Conservation (phyloP, 2,329 filamentous ascomycete species). For the Bipolaris oryzae region DNA sequence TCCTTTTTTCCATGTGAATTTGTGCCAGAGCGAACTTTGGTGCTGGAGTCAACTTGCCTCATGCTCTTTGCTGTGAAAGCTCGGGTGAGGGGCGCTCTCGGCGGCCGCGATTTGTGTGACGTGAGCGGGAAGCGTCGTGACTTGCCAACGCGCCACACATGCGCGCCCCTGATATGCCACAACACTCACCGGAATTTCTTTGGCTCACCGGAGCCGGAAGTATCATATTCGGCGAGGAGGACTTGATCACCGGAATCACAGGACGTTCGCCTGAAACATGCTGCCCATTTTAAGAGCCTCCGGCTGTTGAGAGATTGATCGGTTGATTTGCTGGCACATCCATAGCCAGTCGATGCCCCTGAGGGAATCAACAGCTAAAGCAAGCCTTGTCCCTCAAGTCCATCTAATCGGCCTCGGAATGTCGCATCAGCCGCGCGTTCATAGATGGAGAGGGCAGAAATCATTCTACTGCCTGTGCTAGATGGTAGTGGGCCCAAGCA, state of each 20-base stretch:
- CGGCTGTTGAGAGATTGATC: not conserved
- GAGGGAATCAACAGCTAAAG: not conserved
- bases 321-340: not conserved
- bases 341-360: not conserved
- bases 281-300: not conserved
- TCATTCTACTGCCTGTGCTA: not conserved
- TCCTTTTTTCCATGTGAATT: not conserved
- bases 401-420: not conserved
- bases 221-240: not conserved
- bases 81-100: not conserved
- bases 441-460: not conserved
- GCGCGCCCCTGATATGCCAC: not conserved
- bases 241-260: not conserved
- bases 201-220: not conserved
- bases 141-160: not conserved
- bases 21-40: not conserved
- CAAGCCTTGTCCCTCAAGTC: not conserved
- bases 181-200: not conserved
- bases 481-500: too few relatives aligned
- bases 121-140: not conserved
- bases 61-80: not conserved
- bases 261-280: not conserved
- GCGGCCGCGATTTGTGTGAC: not conserved
- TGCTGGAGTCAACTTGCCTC: not conserved
- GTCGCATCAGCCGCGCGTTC: not conserved